A percentile compares a stretch with the other conserved stretches of the same genome.
These are phyloP conservation scores for Macrocystidia cucumis DNA, from an alignment of 1,284 basidiomycete genomes.

Conservation along the genomic window DNA sequence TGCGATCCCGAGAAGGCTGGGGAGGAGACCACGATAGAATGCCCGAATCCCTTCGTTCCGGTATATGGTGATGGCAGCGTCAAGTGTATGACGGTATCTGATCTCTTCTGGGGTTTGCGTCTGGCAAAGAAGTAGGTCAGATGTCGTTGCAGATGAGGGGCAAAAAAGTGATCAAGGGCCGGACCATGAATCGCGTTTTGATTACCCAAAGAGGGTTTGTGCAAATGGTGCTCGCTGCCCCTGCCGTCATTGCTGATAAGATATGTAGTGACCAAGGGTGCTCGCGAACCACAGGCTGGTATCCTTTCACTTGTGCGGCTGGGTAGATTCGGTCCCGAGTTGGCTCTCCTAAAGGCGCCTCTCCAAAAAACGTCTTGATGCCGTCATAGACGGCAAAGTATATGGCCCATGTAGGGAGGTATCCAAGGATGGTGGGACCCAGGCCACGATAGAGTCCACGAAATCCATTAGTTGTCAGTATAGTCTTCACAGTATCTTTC, in stretches of 20 bases:
- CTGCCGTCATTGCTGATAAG: slow-evolving; percentile 88
- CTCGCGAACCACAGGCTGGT: slow-evolving; percentile 68
- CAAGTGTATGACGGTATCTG: slow-evolving; percentile 80
- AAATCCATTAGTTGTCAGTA: slow-evolving; percentile 71
- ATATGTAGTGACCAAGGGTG: slow-evolving; percentile 84
- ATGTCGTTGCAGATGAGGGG: no score
- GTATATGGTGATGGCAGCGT: slow-evolving; percentile 84
- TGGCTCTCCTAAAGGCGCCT: slow-evolving; percentile 39
- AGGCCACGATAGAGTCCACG: slow-evolving; percentile 89
- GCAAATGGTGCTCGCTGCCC: slow-evolving; percentile 82
- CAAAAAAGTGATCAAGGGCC: slow-evolving; percentile 12
- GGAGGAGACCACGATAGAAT: slow-evolving; percentile 88
- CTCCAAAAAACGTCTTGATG: slow-evolving; percentile 78
- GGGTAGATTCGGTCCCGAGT: slow-evolving; percentile 52
- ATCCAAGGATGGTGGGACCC: slow-evolving; percentile 92
- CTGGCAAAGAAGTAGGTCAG: slow-evolving; percentile 25
- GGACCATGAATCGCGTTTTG: slow-evolving; percentile 95
- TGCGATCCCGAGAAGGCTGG: slow-evolving; percentile 82
- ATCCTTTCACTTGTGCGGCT: slow-evolving; percentile 76
- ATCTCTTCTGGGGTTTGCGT: slow-evolving; percentile 71
- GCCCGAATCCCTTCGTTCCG: slow-evolving; percentile 76
- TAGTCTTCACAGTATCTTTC: slow-evolving; percentile 64
- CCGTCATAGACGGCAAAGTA: slow-evolving; percentile 97
- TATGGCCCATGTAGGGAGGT: slow-evolving; percentile 96
- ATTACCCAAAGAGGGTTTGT: slow-evolving; percentile 97